phyloP scores from a whole-genome alignment of 106 monocot species.

The Xerophyta viscosa region DNA sequence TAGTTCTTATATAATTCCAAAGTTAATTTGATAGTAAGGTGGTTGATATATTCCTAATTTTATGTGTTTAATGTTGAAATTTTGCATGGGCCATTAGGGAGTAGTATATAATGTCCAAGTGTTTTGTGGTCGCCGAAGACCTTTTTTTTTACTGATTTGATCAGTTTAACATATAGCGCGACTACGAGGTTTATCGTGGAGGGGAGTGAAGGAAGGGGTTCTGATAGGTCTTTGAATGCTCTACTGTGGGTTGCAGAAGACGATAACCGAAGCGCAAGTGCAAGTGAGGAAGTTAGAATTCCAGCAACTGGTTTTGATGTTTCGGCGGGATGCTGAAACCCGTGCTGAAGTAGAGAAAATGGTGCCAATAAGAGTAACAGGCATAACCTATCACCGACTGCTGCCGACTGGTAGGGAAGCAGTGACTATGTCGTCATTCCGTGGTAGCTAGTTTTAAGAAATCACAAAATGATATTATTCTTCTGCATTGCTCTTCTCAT shows the following conservation, averaged over 20 bases:
- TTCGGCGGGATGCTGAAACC: constrained; percentile 81
- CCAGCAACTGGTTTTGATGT: constrained; percentile 62
- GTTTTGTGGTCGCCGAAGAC: too few species aligned
- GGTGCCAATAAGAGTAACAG: constrained; percentile 5
- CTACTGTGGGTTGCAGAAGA: constrained; percentile 71
- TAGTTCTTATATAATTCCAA: too few species aligned
- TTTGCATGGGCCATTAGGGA: too few species aligned
- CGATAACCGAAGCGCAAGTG: constrained; percentile 51
- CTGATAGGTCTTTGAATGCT: constrained; percentile 61
- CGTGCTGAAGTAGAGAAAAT: constrained; percentile 74
- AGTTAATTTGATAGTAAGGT: too few species aligned
- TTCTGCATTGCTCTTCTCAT: too few species aligned
- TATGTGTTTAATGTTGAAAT: too few species aligned
- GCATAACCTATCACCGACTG: constrained; percentile 39
- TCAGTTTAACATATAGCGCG: too few species aligned
- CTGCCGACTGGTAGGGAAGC: constrained; percentile 32
- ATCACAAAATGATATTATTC: not conserved
- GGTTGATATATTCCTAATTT: too few species aligned
- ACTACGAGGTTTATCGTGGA: too few species aligned
- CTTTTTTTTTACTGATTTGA: too few species aligned
- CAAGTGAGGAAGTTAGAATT: constrained; percentile 69
- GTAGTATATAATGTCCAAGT: too few species aligned
- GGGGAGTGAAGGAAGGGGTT: too few species aligned
- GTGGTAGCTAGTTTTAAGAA: not conserved
- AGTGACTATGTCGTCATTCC: constrained; percentile 55